Percentiles rank a stretch among this genome's conserved stretches.
These are phyloP conservation scores for Aspergillus ochraceus DNA, from an alignment of 2,329 filamentous ascomycete species.

Conservation along the genomic window DNA sequence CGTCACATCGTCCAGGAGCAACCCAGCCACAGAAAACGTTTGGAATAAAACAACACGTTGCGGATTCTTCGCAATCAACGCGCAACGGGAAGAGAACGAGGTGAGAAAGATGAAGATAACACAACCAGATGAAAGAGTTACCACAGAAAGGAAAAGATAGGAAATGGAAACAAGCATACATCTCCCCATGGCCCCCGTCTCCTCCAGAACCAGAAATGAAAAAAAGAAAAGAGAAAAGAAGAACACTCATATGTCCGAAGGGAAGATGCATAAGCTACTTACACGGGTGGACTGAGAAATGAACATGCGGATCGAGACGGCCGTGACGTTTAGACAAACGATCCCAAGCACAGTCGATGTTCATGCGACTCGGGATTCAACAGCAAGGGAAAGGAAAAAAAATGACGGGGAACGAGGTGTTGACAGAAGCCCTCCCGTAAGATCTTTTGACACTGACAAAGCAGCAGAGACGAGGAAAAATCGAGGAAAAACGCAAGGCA, in stretches of 20 bases:
- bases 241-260: constrained; percentile 18
- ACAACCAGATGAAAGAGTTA: constrained; percentile 5
- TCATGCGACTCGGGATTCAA: constrained; percentile 14
- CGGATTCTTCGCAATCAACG: constrained; percentile 7
- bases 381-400: constrained; percentile 12
- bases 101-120: constrained; percentile 6
- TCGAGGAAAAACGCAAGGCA: constrained; percentile 14
- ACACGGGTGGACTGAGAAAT: constrained; percentile 19
- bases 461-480: constrained; percentile 20
- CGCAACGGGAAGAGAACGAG: constrained; percentile 2
- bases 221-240: neutral
- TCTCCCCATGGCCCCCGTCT: constrained; percentile 6
- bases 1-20: neutral
- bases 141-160: neutral
- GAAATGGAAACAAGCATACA: neutral
- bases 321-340: constrained; percentile 21
- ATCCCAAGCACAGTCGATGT: constrained; percentile 13
- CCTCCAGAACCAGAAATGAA: constrained; percentile 14
- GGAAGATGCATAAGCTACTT: constrained; percentile 23
- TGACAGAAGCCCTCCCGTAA: constrained; percentile 24
- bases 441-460: constrained; percentile 24
- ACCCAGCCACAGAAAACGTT: constrained; percentile 16
- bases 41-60: constrained; percentile 14
- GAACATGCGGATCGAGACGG: constrained; percentile 17
- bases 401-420: constrained; percentile 18